A percentile compares a stretch with the other conserved stretches of the same genome.
phyloP scores from a whole-genome alignment of 345 rosid species.

The Triadica sebifera region DNA sequence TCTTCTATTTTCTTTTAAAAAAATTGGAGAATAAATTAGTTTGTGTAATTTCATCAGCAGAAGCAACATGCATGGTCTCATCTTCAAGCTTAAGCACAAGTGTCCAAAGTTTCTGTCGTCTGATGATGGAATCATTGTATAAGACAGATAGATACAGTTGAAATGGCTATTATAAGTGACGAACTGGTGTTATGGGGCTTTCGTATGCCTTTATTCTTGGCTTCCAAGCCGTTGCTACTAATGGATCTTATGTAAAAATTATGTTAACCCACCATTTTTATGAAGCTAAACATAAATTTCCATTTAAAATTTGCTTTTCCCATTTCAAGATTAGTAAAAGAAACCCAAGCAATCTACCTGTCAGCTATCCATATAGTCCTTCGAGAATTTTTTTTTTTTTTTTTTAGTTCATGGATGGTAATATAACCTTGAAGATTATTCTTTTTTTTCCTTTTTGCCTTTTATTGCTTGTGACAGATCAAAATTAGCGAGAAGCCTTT shows the following conservation, averaged over 20 bases:
- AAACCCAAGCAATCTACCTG: too few relatives aligned
- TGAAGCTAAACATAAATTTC: too few relatives aligned
- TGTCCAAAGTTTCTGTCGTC: background rate
- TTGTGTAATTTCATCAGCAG: too few relatives aligned
- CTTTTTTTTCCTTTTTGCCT: conserved; percentile 5
- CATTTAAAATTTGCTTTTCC: too few relatives aligned
- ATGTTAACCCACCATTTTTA: too few relatives aligned
- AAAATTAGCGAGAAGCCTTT: conserved; percentile 15
- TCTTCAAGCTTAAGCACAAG: background rate
- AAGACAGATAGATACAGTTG: background rate
- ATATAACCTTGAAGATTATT: background rate
- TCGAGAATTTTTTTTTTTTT: too few relatives aligned
- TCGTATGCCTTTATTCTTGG: conserved; percentile 9
- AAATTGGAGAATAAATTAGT: background rate
- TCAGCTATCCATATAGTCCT: too few relatives aligned
- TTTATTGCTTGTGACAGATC: background rate
- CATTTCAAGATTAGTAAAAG: background rate
- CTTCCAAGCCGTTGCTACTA: conserved; percentile 9
- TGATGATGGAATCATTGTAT: background rate
- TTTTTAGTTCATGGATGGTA: too few relatives aligned
- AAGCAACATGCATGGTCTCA: background rate
- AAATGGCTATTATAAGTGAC: background rate
- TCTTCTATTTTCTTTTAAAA: background rate
- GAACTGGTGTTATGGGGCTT: background rate
- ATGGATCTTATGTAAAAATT: background rate